phyloP scores from a whole-genome alignment of 352 stramenopile species.

The Phytophthora pistaciae region DNA sequence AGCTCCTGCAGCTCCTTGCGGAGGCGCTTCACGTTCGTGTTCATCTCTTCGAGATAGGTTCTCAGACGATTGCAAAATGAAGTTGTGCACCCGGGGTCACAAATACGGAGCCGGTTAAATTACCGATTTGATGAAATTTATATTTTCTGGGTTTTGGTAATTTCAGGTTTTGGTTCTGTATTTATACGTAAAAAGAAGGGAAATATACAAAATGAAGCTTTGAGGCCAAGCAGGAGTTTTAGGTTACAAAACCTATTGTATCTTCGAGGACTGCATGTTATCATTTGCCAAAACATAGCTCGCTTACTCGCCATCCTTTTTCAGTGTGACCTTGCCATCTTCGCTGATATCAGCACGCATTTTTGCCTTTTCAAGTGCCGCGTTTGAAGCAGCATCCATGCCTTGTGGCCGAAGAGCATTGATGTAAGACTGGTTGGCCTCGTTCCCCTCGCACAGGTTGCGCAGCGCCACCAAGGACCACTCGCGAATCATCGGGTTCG shows the following conservation, averaged over 20 bases:
- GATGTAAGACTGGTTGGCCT: conserved; percentile 76
- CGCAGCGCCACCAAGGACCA: conserved; percentile 91
- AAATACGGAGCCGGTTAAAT: neutral
- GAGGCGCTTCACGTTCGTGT: conserved; percentile 90
- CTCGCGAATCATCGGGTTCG: conserved; percentile 89
- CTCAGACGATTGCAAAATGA: conserved; percentile 5
- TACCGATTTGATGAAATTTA: too few relatives aligned
- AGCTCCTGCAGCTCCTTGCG: conserved; percentile 90
- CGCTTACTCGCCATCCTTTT: conserved; percentile 19
- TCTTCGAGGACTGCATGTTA: too few relatives aligned
- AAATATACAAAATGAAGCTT: too few relatives aligned
- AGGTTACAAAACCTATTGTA: too few relatives aligned
- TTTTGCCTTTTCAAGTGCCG: conserved; percentile 41
- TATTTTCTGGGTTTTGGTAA: too few relatives aligned
- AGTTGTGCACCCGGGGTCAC: neutral
- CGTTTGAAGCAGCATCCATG: conserved; percentile 38
- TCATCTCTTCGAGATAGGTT: conserved; percentile 52
- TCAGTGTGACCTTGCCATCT: conserved; percentile 39
- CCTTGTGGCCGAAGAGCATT: conserved; percentile 70
- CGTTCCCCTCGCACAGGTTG: conserved; percentile 90
- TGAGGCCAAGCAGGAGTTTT: too few relatives aligned
- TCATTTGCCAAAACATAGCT: too few relatives aligned
- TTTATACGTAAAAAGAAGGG: too few relatives aligned
- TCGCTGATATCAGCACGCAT: conserved; percentile 43
- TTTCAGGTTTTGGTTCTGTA: too few relatives aligned